These are phyloP conservation scores for Kodamaea lidongshanica DNA, from an alignment of 805 yeast genomes.

Conservation along the genomic window DNA sequence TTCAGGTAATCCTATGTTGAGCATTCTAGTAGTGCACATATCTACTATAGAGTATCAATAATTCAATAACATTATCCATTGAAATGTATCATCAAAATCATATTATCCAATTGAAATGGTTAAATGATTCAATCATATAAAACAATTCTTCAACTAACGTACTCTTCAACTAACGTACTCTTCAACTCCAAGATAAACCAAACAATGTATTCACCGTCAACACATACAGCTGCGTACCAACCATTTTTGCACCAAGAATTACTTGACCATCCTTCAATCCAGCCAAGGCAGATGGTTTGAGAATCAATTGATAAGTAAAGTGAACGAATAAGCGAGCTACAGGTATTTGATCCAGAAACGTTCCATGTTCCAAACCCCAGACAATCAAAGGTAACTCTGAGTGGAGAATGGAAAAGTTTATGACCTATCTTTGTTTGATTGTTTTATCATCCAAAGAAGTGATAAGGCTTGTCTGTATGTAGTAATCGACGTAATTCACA, in stretches of 20 bases:
- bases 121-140: too few relatives aligned
- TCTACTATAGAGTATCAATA: too few relatives aligned
- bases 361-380: slow-evolving; percentile 95
- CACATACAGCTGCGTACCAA: slow-evolving; percentile 91
- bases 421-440: slow-evolving; percentile 84
- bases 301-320: slow-evolving; percentile 75
- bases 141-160: too few relatives aligned
- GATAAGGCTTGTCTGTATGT: slow-evolving; percentile 96
- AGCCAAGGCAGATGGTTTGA: slow-evolving; percentile 59
- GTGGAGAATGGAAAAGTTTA: slow-evolving; percentile 95
- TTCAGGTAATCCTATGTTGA: too few relatives aligned
- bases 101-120: too few relatives aligned
- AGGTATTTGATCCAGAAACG: slow-evolving; percentile 96
- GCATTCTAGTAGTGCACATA: too few relatives aligned
- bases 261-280: slow-evolving; percentile 75
- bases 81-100: too few relatives aligned
- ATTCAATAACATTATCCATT: too few relatives aligned
- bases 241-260: slow-evolving; percentile 91
- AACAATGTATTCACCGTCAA: slow-evolving; percentile 95
- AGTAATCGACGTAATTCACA: slow-evolving; percentile 93
- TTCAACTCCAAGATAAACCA: slow-evolving; percentile 98
- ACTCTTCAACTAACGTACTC: too few relatives aligned
- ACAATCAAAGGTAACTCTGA: slow-evolving; percentile 93
- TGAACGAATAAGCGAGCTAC: slow-evolving; percentile 88
- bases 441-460: slow-evolving; percentile 90